These are phyloP conservation scores for Cynanchum wilfordii DNA, from an alignment of 257 asterid species.

Conservation along the genomic window DNA sequence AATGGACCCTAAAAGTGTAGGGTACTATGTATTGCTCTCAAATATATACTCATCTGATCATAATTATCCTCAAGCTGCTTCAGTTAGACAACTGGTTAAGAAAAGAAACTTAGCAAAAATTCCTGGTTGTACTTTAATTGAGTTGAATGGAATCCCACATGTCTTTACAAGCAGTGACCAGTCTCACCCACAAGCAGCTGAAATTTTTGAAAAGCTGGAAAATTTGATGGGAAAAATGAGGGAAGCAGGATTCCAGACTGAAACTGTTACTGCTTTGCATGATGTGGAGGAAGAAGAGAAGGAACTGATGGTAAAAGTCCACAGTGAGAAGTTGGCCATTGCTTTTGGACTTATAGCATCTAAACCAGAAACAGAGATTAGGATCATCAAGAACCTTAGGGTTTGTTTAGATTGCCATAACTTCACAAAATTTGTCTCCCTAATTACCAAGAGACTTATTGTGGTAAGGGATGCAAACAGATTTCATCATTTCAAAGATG, in stretches of 20 bases:
- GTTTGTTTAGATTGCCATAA: constrained; percentile 91
- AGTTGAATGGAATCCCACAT: constrained; percentile 63
- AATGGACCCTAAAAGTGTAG: constrained; percentile 69
- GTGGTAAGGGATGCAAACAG: constrained; percentile 86
- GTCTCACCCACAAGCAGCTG: constrained; percentile 49
- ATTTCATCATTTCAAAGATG: constrained; percentile 78
- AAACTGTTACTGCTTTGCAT: constrained; percentile 63
- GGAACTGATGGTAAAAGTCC: constrained; percentile 74
- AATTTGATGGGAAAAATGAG: constrained; percentile 53
- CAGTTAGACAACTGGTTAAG: constrained; percentile 56
- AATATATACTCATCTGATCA: constrained; percentile 59
- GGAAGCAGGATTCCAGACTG: constrained; percentile 68
- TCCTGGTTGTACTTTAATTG: constrained; percentile 78
- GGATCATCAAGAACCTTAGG: constrained; percentile 80
- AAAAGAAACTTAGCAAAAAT: constrained; percentile 47
- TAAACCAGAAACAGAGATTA: constrained; percentile 59
- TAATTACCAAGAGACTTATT: constrained; percentile 52
- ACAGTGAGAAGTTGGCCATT: constrained; percentile 88
- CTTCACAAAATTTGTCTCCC: constrained; percentile 73
- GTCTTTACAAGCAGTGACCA: constrained; percentile 62
- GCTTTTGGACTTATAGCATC: constrained; percentile 64
- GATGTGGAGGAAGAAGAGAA: constrained; percentile 96
- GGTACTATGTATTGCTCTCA: constrained; percentile 74
- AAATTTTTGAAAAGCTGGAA: constrained; percentile 40
- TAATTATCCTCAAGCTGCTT: constrained; percentile 79